phyloP scores from a whole-genome alignment of 1,284 basidiomycete species.

The Peniophora sp. region DNA sequence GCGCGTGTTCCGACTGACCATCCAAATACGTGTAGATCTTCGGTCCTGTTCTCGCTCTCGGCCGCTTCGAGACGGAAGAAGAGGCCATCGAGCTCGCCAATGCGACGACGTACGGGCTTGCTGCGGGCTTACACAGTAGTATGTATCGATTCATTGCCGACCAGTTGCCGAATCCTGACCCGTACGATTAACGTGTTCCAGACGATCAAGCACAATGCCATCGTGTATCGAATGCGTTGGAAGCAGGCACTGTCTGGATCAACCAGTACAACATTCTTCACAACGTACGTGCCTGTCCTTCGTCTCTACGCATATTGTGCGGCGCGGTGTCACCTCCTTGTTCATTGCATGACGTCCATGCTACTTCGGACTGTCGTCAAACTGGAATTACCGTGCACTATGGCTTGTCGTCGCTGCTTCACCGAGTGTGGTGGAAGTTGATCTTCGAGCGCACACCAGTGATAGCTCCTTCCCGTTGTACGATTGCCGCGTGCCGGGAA shows the following conservation, averaged over 20 bases:
- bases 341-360: too few species aligned
- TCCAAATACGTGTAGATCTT: conserved; percentile 53
- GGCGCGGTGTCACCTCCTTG: too few species aligned
- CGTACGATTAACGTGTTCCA: conserved; percentile 20
- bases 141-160: conserved; percentile 5
- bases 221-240: conserved; percentile 73
- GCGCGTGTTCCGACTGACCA: conserved; percentile 3
- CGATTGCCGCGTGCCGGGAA: too few species aligned
- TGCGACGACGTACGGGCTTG: conserved; percentile 80
- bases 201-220: conserved; percentile 84
- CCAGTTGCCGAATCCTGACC: not conserved
- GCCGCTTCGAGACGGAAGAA: conserved; percentile 72
- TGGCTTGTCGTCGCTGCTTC: too few species aligned
- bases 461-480: too few species aligned
- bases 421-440: too few species aligned
- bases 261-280: conserved; percentile 81
- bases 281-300: conserved; percentile 26
- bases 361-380: too few species aligned
- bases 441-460: too few species aligned
- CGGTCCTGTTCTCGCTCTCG: conserved; percentile 75
- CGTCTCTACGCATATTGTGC: too few species aligned
- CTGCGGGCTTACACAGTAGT: conserved; percentile 86
- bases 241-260: conserved; percentile 87
- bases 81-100: conserved; percentile 78
- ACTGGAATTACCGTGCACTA: too few species aligned